phyloP scores from a whole-genome alignment of 345 rosid species.

The Moringa oleifera region DNA sequence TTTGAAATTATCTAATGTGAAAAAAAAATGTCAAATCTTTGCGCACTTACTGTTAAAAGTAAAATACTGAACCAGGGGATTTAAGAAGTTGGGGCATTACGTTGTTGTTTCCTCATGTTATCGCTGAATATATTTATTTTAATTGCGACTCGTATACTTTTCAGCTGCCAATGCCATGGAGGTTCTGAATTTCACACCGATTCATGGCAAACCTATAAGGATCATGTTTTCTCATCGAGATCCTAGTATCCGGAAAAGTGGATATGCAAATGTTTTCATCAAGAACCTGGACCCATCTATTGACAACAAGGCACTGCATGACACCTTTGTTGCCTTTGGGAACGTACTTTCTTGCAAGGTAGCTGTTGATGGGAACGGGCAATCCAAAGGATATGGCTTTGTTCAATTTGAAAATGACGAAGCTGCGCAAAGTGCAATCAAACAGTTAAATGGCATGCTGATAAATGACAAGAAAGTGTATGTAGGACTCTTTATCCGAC shows the following conservation, averaged over 20 bases:
- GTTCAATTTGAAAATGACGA: slow-evolving; percentile 68
- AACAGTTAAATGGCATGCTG: slow-evolving; percentile 55
- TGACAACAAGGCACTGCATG: slow-evolving; percentile 52
- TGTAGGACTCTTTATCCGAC: slow-evolving; percentile 53
- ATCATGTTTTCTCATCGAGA: slow-evolving; percentile 73
- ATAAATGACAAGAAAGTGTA: slow-evolving; percentile 59
- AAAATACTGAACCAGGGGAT: too few species aligned
- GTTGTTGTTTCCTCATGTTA: not conserved
- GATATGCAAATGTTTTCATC: slow-evolving; percentile 64
- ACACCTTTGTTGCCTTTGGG: slow-evolving; percentile 54
- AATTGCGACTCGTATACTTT: not conserved
- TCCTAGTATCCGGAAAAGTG: slow-evolving; percentile 56
- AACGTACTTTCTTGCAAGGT: slow-evolving; percentile 62
- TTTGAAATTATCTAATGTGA: too few species aligned
- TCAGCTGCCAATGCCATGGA: slow-evolving; percentile 64
- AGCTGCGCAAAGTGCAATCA: slow-evolving; percentile 47
- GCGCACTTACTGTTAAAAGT: not conserved
- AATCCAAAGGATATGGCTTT: slow-evolving; percentile 57
- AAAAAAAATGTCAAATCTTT: not conserved
- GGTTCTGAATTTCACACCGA: slow-evolving; percentile 43
- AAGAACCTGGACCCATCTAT: slow-evolving; percentile 57
- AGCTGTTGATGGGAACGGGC: slow-evolving; percentile 40
- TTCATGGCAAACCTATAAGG: slow-evolving; percentile 58
- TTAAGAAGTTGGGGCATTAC: too few species aligned
- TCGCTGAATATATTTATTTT: too few species aligned